Evolutionary conservation across 1,284 basidiomycete species (phyloP).

Genomic region (Malassezia obtusa): DNA sequence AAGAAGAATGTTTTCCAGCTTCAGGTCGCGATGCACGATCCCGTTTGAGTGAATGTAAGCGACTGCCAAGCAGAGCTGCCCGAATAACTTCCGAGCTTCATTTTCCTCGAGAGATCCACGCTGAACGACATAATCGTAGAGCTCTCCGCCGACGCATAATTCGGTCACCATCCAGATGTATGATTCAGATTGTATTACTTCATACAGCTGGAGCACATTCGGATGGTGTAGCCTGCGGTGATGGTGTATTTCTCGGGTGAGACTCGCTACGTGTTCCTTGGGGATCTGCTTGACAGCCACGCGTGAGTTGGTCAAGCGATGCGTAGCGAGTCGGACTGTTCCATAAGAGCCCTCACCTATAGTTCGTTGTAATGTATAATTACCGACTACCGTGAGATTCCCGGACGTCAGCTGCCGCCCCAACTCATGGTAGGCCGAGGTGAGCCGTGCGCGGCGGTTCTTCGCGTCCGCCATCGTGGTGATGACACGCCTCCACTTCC

Average conservation of each 20-base stretch:
- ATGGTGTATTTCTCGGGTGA: conserved; percentile 95
- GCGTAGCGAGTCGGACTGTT: conserved; percentile 82
- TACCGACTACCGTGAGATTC: conserved; percentile 81
- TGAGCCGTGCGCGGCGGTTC: conserved; percentile 51
- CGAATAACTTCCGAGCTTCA: conserved; percentile 49
- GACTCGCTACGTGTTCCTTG: conserved; percentile 61
- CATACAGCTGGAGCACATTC: conserved; percentile 86
- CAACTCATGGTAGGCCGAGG: conserved; percentile 89
- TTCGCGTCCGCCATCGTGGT: neutral
- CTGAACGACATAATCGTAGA: conserved; percentile 51
- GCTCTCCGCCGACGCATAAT: conserved; percentile 75
- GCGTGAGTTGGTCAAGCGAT: conserved; percentile 61
- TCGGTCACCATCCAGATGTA: conserved; percentile 96
- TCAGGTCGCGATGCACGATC: conserved; percentile 51
- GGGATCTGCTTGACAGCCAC: conserved; percentile 95
- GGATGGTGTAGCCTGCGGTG: conserved; percentile 93
- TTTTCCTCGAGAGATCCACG: conserved; percentile 41
- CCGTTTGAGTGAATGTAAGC: conserved; percentile 49
- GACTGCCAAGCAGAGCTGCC: conserved; percentile 50
- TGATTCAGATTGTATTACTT: conserved; percentile 90
- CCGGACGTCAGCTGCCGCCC: conserved; percentile 83
- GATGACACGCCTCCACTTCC: neutral
- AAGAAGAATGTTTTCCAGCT: conserved; percentile 54
- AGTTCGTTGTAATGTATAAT: conserved; percentile 85
- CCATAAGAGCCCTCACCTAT: conserved; percentile 91